A percentile compares a stretch with the other conserved stretches of the same genome.
Conservation (phyloP, 129 eudicot genomes). For the Logfia minima region DNA sequence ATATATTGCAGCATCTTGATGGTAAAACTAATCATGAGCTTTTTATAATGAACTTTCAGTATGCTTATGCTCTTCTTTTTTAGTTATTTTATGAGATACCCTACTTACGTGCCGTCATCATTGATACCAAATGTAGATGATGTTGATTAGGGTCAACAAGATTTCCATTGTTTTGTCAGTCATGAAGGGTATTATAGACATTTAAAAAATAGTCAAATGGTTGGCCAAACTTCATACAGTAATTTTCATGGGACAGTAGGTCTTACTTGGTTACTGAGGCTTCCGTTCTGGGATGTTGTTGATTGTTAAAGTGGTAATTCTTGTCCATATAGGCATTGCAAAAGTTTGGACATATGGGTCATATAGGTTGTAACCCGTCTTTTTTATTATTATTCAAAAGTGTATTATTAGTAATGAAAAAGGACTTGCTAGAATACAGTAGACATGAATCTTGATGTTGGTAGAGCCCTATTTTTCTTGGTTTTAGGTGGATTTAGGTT, state of each 20-base stretch:
- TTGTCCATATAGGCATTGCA: background rate
- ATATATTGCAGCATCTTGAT: background rate
- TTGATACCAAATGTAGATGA: background rate
- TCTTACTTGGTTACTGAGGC: background rate
- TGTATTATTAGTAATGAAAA: background rate
- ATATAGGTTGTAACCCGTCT: background rate
- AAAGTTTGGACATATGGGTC: background rate
- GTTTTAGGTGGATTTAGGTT: conserved; percentile 26
- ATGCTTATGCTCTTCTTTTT: background rate
- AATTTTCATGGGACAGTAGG: background rate
- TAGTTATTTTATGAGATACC: background rate
- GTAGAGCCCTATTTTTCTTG: background rate
- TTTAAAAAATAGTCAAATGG: background rate
- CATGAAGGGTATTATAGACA: background rate
- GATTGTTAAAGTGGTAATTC: background rate
- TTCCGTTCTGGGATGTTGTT: background rate
- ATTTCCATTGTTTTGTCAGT: background rate
- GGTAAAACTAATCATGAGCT: background rate
- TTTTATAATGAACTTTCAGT: background rate
- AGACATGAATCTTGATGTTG: background rate
- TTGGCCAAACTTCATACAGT: background rate
- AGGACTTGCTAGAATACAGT: background rate
- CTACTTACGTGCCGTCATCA: background rate
- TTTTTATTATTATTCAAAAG: background rate
- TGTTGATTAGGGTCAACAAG: conserved; percentile 4